phyloP scores from a whole-genome alignment of 2,329 filamentous ascomycete species.

The Fonsecaea nubica region DNA sequence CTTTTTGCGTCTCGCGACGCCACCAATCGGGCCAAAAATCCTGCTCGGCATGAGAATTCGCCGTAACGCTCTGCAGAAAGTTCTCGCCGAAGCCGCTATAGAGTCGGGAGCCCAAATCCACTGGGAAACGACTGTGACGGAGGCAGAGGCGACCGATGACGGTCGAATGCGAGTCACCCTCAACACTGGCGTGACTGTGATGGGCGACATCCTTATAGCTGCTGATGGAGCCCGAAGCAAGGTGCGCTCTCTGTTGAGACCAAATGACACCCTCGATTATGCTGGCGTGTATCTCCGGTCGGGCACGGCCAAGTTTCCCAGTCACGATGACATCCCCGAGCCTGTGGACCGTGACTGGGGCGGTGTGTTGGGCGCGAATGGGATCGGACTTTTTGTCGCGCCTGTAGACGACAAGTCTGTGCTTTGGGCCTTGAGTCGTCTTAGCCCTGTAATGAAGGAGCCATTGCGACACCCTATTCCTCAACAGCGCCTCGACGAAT shows the following conservation, averaged over 20 bases:
- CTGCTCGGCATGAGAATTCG: constrained; percentile 33
- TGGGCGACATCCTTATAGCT: constrained; percentile 52
- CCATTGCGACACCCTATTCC: constrained; percentile 28
- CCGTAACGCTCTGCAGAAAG: constrained; percentile 33
- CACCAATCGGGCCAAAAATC: constrained; percentile 9
- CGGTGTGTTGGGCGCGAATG: constrained; percentile 48
- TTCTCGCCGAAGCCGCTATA: constrained; percentile 33
- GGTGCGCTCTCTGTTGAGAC: constrained; percentile 49
- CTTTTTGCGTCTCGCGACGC: constrained; percentile 5
- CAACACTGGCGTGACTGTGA: constrained; percentile 20
- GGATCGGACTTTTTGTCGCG: constrained; percentile 54
- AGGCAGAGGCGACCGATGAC: constrained; percentile 24
- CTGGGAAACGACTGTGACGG: constrained; percentile 30
- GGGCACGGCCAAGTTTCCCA: constrained; percentile 48
- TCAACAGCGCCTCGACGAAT: constrained; percentile 22
- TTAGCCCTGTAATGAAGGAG: constrained; percentile 23
- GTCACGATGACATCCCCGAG: constrained; percentile 42
- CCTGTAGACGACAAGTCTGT: constrained; percentile 52
- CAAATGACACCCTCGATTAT: constrained; percentile 50
- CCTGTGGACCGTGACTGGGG: constrained; percentile 51
- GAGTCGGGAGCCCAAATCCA: constrained; percentile 39
- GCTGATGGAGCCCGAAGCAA: constrained; percentile 57
- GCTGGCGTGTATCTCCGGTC: constrained; percentile 50
- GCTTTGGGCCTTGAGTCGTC: constrained; percentile 54
- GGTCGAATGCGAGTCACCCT: constrained; percentile 24